Evolutionary conservation across 805 yeast genomes (phyloP).

Genomic region (Ogataea nitratoaversa): DNA sequence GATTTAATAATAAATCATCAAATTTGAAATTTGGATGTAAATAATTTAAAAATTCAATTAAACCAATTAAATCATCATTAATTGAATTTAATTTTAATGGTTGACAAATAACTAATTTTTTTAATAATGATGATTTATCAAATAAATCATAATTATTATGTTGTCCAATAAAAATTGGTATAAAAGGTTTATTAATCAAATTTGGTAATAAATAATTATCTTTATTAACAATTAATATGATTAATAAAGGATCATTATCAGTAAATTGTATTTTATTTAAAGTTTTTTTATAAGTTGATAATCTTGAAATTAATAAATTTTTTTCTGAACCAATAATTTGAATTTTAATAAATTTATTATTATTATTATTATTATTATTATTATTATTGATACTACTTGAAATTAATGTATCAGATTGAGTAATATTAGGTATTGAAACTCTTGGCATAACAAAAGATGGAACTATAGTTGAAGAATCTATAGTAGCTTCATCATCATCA

Average conservation of each 20-base stretch:
- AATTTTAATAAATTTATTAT: conserved; percentile 14
- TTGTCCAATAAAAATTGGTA: conserved; percentile 24
- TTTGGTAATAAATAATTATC: conserved; percentile 28
- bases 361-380: too few relatives aligned
- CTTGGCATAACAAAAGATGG: conserved; percentile 37
- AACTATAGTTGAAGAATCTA: conserved; percentile 25
- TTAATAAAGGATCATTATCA: conserved; percentile 21
- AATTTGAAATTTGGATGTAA: conserved; percentile 18
- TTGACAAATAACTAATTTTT: conserved; percentile 29
- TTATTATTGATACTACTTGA: too few relatives aligned
- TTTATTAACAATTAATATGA: conserved; percentile 25
- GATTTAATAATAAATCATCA: conserved; percentile 4
- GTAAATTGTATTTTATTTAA: conserved; percentile 27
- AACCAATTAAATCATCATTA: conserved; percentile 28
- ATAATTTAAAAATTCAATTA: conserved; percentile 30
- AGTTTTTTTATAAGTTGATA: conserved; percentile 26
- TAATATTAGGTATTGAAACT: conserved; percentile 22
- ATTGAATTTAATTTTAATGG: conserved; percentile 27
- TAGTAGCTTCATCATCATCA: conserved; percentile 24
- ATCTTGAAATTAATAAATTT: conserved; percentile 19
- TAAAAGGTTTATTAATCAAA: conserved; percentile 26
- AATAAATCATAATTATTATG: conserved; percentile 4
- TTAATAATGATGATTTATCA: conserved; percentile 7
- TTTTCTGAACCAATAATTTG: conserved; percentile 26
- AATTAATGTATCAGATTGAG: too few relatives aligned